Percentiles rank a stretch among this genome's conserved stretches.
Conservation (phyloP, 768 basidiomycete species). For the Inosperma sp. region DNA sequence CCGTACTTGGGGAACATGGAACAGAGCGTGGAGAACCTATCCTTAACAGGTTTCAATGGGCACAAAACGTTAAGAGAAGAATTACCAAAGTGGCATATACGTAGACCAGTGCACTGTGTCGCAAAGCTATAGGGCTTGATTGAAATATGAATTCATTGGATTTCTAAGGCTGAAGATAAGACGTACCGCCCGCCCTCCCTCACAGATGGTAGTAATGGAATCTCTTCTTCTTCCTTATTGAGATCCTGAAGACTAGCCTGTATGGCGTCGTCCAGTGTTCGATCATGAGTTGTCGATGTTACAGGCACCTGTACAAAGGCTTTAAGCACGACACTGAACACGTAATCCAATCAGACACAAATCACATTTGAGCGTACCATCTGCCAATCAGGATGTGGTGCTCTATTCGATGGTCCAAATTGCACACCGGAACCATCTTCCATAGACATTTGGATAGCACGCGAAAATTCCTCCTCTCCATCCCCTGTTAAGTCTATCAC, state of each 20-base stretch:
- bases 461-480: conserved; percentile 47
- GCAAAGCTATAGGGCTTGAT: conserved; percentile 65
- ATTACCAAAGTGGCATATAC: conserved; percentile 58
- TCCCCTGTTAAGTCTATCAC: conserved; percentile 63
- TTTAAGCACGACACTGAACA: conserved; percentile 11
- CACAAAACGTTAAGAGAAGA: conserved; percentile 6
- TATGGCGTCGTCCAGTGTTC: conserved; percentile 63
- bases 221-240: conserved; percentile 47
- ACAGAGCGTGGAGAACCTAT: conserved; percentile 55
- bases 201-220: conserved; percentile 46
- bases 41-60: not conserved
- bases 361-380: conserved; percentile 64
- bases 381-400: conserved; percentile 65
- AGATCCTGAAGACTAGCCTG: conserved; percentile 63
- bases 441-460: conserved; percentile 53
- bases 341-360: conserved; percentile 10
- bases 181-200: conserved; percentile 56
- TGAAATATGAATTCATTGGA: not conserved
- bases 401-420: conserved; percentile 57
- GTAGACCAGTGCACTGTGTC: conserved; percentile 47
- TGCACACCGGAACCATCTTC: conserved; percentile 36
- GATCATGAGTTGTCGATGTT: conserved; percentile 49
- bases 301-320: conserved; percentile 26
- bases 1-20: conserved; percentile 68
- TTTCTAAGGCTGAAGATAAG: not conserved